Evolutionary conservation across 1,284 basidiomycete genomes (phyloP), one percentile per base, ranked within the genome.

Genomic region (Melanopsichium pennsylvanicum): DNA sequence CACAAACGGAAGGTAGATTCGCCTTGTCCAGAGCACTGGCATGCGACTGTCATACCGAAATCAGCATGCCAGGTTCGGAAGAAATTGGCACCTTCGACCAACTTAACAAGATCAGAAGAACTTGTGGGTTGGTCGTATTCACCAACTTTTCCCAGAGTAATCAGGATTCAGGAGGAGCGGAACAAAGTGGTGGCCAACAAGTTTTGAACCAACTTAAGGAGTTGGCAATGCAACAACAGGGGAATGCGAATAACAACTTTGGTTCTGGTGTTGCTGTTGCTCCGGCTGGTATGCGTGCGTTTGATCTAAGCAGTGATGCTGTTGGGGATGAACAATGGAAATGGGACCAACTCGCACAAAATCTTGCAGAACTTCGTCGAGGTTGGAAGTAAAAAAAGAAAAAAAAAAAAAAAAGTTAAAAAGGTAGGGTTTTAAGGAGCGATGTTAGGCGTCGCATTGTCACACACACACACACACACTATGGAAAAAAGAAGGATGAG

Each of bases 31-130:
- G 67, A 2, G 67, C 67, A 1, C 45, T 70, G 2, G 55, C 67
- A 0, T 70, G 67, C 42, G 67, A 70, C 41, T 64, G 60, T 25
- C 67, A 70, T 16, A 43, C 60, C 41, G 60, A 70, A 16, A n/a
- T 70, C 4, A 19, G 42, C 3, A 38, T 64, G 0, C 44, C 47
- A 10, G 36, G 23, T 0, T 29, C 32, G 2, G 32, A 22, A 13
- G 55, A 69, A 16, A 23, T 4, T 1, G 22, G 12, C 0, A 60
- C 61, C 7, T 23, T 58, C 15, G 31, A 18, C 10, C 56, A 70
- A 34, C 29, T 70, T 35, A 41, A 13, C 11, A 59, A 54, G 51
- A 49, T 70, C 33, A 34, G 52, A 4, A 27, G 48, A 12, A 48
- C 45, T 19, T 47, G 45, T 27, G 48, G 40, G 1, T 22, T 70